Percentiles rank a stretch among this genome's conserved stretches.
Evolutionary conservation across 768 basidiomycete species (phyloP).

Genomic region (Trametes cubensis): DNA sequence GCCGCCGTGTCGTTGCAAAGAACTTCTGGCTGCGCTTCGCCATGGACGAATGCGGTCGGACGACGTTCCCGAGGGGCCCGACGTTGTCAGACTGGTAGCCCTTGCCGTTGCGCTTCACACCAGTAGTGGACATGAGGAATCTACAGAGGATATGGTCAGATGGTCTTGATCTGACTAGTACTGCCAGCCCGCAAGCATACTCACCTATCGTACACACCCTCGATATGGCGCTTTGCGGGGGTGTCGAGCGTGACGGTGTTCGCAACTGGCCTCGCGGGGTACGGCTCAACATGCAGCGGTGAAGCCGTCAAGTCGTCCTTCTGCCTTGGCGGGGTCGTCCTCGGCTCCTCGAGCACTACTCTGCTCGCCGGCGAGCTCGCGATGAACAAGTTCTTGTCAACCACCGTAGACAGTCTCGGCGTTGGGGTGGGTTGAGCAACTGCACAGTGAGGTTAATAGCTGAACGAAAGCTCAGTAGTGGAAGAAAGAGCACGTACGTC

Average conservation of each 20-base stretch:
- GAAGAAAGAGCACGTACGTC: conserved; percentile 58
- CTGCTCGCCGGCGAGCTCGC: conserved; percentile 44
- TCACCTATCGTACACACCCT: conserved; percentile 74
- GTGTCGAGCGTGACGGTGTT: conserved; percentile 47
- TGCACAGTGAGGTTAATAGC: conserved; percentile 8
- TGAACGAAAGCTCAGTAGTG: not conserved
- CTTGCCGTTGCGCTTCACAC: conserved; percentile 77
- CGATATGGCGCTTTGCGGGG: conserved; percentile 57
- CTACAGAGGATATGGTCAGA: conserved; percentile 7
- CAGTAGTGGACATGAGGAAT: conserved; percentile 79
- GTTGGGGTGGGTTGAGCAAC: conserved; percentile 30
- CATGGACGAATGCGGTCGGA: conserved; percentile 29
- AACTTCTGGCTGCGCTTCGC: conserved; percentile 44
- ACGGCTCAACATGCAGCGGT: conserved; percentile 65
- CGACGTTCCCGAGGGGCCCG: conserved; percentile 44
- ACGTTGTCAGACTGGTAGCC: conserved; percentile 77
- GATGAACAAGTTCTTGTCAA: conserved; percentile 73
- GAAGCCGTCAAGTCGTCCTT: conserved; percentile 62
- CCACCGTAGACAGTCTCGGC: conserved; percentile 61
- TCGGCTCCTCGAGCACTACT: conserved; percentile 59
- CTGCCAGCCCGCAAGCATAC: not conserved
- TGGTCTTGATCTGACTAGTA: not conserved
- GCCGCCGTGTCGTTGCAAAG: conserved; percentile 50
- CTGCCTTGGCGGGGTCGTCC: conserved; percentile 45
- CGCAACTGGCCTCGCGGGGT: conserved; percentile 51